A percentile compares a stretch with the other conserved stretches of the same genome.
Conservation (phyloP, 2,329 filamentous ascomycete species). For the Paraphoma chrysanthemicola region DNA sequence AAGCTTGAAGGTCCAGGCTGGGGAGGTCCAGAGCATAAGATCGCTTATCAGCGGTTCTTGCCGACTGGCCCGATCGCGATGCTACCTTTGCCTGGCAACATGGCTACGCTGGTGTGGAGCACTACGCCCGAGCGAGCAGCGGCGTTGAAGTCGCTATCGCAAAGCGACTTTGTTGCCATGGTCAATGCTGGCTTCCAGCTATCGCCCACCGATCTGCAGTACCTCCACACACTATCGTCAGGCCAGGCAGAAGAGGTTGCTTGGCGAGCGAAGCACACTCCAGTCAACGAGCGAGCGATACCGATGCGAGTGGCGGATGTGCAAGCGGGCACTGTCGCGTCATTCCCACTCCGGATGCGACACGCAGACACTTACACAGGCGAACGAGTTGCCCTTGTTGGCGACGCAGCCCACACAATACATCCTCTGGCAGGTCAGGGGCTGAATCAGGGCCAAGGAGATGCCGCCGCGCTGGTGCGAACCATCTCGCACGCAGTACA, state of each 20-base stretch:
- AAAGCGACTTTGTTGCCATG: slow-evolving; percentile 79
- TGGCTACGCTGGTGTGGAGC: slow-evolving; percentile 91
- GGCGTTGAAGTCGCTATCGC: slow-evolving; percentile 75
- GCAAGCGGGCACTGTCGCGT: slow-evolving; percentile 81
- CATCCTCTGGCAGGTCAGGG: slow-evolving; percentile 95
- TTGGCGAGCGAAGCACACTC: slow-evolving; percentile 82
- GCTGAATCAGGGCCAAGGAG: slow-evolving; percentile 89
- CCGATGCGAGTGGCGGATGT: slow-evolving; percentile 74
- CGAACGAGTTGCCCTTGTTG: slow-evolving; percentile 88
- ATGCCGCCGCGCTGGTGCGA: slow-evolving; percentile 79
- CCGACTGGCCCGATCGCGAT: slow-evolving; percentile 91
- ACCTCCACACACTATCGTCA: slow-evolving; percentile 71
- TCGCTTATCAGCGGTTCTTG: slow-evolving; percentile 93
- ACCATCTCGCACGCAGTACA: slow-evolving; percentile 78
- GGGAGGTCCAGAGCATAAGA: slow-evolving; percentile 60
- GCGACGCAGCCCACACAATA: slow-evolving; percentile 93
- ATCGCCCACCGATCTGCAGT: slow-evolving; percentile 77
- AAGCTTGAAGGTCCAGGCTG: slow-evolving; percentile 65
- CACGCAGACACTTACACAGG: slow-evolving; percentile 94
- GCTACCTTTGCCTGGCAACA: slow-evolving; percentile 83
- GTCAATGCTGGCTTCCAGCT: slow-evolving; percentile 95
- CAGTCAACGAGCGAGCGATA: slow-evolving; percentile 54
- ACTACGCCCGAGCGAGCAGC: slow-evolving; percentile 83
- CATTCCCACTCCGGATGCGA: slow-evolving; percentile 88
- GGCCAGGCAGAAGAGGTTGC: slow-evolving; percentile 73